A percentile compares a stretch with the other conserved stretches of the same genome.
Conservation (phyloP, 2,329 filamentous ascomycete genomes). For the Gnomoniopsis sp. region DNA sequence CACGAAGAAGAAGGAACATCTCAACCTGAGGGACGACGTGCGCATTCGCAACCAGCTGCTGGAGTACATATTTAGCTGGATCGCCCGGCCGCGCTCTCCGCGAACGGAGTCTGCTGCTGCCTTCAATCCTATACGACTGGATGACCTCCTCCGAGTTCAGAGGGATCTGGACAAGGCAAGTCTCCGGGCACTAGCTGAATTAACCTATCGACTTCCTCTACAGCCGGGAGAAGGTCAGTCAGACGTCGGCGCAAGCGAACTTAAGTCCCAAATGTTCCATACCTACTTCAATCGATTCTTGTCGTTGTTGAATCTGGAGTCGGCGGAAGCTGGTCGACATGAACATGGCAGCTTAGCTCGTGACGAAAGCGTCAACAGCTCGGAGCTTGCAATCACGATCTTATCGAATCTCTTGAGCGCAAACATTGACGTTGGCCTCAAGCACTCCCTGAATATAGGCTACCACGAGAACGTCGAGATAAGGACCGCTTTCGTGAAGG, state of each 20-base stretch:
- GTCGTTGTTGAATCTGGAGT: constrained; percentile 60
- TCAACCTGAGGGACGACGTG: constrained; percentile 67
- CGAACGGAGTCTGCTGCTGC: constrained; percentile 37
- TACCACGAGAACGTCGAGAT: constrained; percentile 70
- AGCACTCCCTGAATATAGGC: constrained; percentile 66
- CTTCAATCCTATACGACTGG: constrained; percentile 41
- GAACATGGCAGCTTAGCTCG: constrained; percentile 41
- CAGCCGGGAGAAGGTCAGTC: constrained; percentile 63
- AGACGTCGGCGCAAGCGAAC: constrained; percentile 64
- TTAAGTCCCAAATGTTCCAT: constrained; percentile 69
- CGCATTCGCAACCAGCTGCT: constrained; percentile 66
- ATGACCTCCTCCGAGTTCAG: constrained; percentile 57
- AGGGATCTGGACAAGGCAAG: constrained; percentile 65
- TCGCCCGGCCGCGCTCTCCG: constrained; percentile 56
- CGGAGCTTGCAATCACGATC: constrained; percentile 64
- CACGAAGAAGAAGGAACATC: constrained; percentile 62
- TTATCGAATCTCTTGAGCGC: constrained; percentile 67
- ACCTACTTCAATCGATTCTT: constrained; percentile 69
- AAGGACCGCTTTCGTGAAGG: constrained; percentile 66
- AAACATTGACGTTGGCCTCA: constrained; percentile 68
- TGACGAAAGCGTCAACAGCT: constrained; percentile 53
- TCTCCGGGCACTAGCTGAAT: constrained; percentile 60
- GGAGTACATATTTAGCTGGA: constrained; percentile 67
- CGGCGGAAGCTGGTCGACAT: constrained; percentile 38
- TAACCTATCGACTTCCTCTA: constrained; percentile 64